Base-by-base conservation (phyloP, 768 basidiomycete species). In the Termitomyces sp. region DNA sequence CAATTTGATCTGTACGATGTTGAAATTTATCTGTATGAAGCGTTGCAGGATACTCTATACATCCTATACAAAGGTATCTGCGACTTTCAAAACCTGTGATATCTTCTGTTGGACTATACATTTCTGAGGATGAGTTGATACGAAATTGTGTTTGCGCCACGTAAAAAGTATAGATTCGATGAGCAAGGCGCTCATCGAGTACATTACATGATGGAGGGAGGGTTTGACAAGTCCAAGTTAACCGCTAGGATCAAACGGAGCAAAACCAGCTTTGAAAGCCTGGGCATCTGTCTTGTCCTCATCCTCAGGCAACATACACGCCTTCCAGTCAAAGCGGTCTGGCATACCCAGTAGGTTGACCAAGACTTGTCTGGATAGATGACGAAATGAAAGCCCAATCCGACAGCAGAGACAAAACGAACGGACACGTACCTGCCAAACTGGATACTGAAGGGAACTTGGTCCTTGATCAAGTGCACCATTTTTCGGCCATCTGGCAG, bases 281-380 rank as follows among this genome's bases (percentile, higher is more conserved):
- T 86, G 75, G 1, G 85, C 91, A 69, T 98, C 96, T 10, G 81
- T 84, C 67, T 77, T 88, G 67, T 98, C 96, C 65, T 94, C 91
- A 14, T 86, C 89, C 58, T 96, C 93, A 9, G 86, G 73, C 61
- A 93, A 81, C 65, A 82, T 77, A 68, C 96, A 99, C 1, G 80
- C 82, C 69, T 93, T 96, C 96, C 96, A 99, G 67, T 98, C 95
- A 51, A 89, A 75, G 47, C 96, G 81, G 20, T 93, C 84, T 1
- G 88, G 86, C 55, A 84, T 82, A 16, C 80, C 85, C 55, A 98
- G 67, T n/a, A 98, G 71, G 36, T 82, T 77, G 5, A 88, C 91
- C 44, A 98, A 68, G 16, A 91, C 93, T 71, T 89, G 86, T 72
- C 96, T 98, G 48, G 4, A 58, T 49, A 40, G 56, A 54, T 39